Evolutionary conservation across 176 grass and related monocot genomes (phyloP).

Genomic region (Cenchrus purpureus): DNA sequence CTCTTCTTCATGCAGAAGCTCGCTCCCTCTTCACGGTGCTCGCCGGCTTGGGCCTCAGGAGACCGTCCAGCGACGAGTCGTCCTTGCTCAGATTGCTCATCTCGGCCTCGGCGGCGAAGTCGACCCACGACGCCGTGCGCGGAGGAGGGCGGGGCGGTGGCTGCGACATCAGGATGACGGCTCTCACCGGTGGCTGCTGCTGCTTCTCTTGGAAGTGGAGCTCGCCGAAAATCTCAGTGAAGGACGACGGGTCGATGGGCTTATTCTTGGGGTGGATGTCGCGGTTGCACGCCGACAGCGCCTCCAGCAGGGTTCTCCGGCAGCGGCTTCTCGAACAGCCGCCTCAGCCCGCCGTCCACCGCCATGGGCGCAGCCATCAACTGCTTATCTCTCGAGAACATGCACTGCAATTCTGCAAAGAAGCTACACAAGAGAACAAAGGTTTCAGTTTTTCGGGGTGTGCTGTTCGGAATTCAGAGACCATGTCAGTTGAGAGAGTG

Average conservation of each 20-base stretch:
- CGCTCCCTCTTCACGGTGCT: conserved; percentile 41
- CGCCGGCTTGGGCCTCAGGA: conserved; percentile 43
- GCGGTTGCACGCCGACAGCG: conserved; percentile 73
- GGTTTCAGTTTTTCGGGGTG: background rate
- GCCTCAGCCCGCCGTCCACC: conserved; percentile 64
- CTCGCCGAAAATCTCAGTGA: conserved; percentile 98
- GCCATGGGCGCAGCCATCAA: conserved; percentile 47
- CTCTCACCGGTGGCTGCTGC: conserved; percentile 15
- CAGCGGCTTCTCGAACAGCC: conserved; percentile 87
- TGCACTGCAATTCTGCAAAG: background rate
- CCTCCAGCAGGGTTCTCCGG: conserved; percentile 91
- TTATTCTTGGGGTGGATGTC: conserved; percentile 47
- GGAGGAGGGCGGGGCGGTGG: background rate
- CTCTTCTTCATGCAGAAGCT: conserved; percentile 71
- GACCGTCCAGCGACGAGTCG: conserved; percentile 54
- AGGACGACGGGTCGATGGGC: conserved; percentile 58
- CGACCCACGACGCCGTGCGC: conserved; percentile 31
- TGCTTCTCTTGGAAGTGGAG: conserved; percentile 84
- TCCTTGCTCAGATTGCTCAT: conserved; percentile 47
- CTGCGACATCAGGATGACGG: background rate
- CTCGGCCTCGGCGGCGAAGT: conserved; percentile 27
- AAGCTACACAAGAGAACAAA: conserved; percentile 10
- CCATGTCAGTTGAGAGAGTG: background rate
- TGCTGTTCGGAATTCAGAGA: conserved; percentile 12
- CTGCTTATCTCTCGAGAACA: background rate